A percentile compares a stretch with the other conserved stretches of the same genome.
Evolutionary conservation across 1,284 basidiomycete species (phyloP).

Genomic region (Cronartium quercuum): DNA sequence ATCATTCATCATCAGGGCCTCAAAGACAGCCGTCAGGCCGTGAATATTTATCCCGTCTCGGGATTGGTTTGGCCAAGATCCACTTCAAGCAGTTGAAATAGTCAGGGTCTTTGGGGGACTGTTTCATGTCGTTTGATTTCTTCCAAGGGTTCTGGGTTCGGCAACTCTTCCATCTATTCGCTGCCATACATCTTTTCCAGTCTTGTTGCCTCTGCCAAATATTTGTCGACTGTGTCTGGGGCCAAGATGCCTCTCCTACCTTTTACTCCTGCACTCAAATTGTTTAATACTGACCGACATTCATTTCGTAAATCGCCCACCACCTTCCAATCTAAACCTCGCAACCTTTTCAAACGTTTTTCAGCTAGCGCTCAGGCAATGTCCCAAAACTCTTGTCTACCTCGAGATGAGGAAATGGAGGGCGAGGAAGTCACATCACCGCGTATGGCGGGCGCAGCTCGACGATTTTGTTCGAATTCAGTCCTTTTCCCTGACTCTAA

Average conservation of each 20-base stretch:
- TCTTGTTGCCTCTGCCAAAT: neutral
- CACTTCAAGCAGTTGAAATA: neutral
- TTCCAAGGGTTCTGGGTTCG: neutral
- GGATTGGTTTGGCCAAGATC: neutral
- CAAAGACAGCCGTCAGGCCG: neutral
- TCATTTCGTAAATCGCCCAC: neutral
- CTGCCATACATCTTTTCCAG: neutral
- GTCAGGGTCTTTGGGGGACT: neutral
- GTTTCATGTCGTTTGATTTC: neutral
- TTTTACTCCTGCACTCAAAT: neutral
- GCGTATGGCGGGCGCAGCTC: neutral
- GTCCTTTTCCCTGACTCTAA: conserved; percentile 34
- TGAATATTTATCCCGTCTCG: neutral
- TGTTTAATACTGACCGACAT: neutral
- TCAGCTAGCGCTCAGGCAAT: conserved; percentile 9
- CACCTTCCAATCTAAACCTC: neutral
- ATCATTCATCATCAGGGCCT: neutral
- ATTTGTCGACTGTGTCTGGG: neutral
- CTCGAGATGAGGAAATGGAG: conserved; percentile 23
- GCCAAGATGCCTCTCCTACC: neutral
- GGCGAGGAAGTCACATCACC: neutral
- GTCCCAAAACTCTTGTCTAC: neutral
- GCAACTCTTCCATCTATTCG: neutral
- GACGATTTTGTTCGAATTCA: conserved; percentile 24
- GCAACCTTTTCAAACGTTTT: neutral